Evolutionary conservation across 306 rosid species (phyloP).

Genomic region (Quercus alba): DNA sequence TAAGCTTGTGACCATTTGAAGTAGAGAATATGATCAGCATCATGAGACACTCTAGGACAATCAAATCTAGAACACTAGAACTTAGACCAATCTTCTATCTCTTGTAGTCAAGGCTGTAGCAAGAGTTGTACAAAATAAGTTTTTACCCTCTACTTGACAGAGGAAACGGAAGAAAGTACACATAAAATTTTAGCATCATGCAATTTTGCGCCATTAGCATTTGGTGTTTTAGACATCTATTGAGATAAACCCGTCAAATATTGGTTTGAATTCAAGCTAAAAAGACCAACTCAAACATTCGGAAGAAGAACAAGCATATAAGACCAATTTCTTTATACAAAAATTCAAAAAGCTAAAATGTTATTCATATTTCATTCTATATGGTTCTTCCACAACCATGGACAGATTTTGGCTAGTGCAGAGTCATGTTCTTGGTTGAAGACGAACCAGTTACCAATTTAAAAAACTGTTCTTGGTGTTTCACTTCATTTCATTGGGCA

Average conservation of each 20-base stretch:
- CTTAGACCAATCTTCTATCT: neutral
- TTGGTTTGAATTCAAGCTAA: neutral
- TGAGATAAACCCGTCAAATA: neutral
- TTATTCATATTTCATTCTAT: neutral
- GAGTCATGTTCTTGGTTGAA: neutral
- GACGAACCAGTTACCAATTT: no score
- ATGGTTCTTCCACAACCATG: neutral
- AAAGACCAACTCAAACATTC: neutral
- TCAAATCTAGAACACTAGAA: neutral
- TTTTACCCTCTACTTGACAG: neutral
- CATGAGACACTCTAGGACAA: neutral
- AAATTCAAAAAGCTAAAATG: neutral
- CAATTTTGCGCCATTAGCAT: neutral
- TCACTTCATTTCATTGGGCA: neutral
- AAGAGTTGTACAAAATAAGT: neutral
- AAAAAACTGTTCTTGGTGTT: no score
- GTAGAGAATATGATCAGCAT: neutral
- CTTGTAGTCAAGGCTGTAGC: neutral
- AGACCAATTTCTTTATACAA: neutral
- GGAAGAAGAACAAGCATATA: neutral
- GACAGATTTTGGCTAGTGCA: neutral
- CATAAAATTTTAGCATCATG: neutral
- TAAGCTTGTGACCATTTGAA: neutral
- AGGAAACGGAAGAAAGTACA: neutral
- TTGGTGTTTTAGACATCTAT: neutral